Evolutionary conservation across 352 stramenopile genomes (phyloP), one percentile per base, ranked within the genome.

Genomic region (Phytophthora sojae): DNA sequence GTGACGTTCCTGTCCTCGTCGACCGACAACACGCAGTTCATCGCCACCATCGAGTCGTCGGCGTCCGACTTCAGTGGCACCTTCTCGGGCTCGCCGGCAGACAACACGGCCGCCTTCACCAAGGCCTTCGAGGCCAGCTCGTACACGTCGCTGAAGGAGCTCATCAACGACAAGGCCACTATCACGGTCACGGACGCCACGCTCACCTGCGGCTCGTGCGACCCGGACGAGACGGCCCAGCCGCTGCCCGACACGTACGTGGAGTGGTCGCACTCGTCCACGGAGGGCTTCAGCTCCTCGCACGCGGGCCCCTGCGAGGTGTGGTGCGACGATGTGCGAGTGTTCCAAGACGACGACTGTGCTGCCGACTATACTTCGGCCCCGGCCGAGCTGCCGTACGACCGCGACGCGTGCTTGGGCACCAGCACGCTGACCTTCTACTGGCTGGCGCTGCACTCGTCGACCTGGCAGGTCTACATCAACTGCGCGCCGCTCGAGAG

Each of bases 291-390:
- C 29, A 81, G 71, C 3, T 57, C 64, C 3, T 79, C 75, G 3
- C 77, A 85, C 53, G 68, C 82, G 67, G 77, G 80, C 25, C 80
- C 77, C 1, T 85, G 76, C n/a, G 77, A 88, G 57, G 61, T 81
- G 26, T 85, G 75, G 73, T 88, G 80, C 51, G 77, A 85, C 59
- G 70, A 83, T 52, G 77, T 69, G 5, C 70, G 53, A 4, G 75
- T 81, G 17, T 81, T 78, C 25, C 69, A 84, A 25, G 75, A 84
- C 59, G 62, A 76, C 12, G 71, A 88, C 66, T 85, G 77, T 21
- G 61, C 78, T 2, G 62, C 57, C 0, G 64, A 85, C 57, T 82
- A 81, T 57, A 76, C 73, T 8, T 72, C 60, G 7, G 68, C 61
- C 4, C 72, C 77, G 2, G 72, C 75, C 4, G 66, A 78, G 30